Conservation (phyloP, 352 stramenopile genomes). For the Phytophthora multivora region DNA sequence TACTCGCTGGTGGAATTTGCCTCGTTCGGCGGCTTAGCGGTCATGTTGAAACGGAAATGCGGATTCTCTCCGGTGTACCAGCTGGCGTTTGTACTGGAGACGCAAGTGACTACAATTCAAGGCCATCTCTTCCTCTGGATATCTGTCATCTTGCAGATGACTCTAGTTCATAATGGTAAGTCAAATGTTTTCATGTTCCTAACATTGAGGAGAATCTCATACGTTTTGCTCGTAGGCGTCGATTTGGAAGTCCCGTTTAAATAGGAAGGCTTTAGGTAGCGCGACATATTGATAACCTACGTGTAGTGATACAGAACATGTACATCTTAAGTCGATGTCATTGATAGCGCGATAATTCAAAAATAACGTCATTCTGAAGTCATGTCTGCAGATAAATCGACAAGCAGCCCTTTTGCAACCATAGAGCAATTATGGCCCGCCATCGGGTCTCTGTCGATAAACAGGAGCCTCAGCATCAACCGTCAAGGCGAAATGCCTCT, state of each 20-base stretch:
- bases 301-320: no score
- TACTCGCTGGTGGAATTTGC: constrained; percentile 30
- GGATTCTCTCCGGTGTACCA: constrained; percentile 32
- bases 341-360: no score
- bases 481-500: neutral
- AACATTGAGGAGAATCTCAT: neutral
- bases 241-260: neutral
- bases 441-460: no score
- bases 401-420: neutral
- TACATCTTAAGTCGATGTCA: no score
- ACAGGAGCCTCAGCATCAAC: neutral
- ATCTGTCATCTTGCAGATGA: constrained; percentile 30
- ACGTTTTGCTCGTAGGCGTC: neutral
- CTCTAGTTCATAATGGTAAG: constrained; percentile 36
- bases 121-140: constrained; percentile 34
- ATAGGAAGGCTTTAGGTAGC: no score
- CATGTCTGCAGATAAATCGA: no score
- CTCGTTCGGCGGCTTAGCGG: constrained; percentile 9
- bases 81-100: constrained; percentile 50
- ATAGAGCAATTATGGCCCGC: neutral
- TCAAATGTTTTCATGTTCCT: no score
- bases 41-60: constrained; percentile 22
- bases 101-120: constrained; percentile 26
- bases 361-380: no score
- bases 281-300: no score